These are phyloP conservation scores for Rhododendron molle DNA, from an alignment of 148 eudicot genomes.

Conservation along the genomic window DNA sequence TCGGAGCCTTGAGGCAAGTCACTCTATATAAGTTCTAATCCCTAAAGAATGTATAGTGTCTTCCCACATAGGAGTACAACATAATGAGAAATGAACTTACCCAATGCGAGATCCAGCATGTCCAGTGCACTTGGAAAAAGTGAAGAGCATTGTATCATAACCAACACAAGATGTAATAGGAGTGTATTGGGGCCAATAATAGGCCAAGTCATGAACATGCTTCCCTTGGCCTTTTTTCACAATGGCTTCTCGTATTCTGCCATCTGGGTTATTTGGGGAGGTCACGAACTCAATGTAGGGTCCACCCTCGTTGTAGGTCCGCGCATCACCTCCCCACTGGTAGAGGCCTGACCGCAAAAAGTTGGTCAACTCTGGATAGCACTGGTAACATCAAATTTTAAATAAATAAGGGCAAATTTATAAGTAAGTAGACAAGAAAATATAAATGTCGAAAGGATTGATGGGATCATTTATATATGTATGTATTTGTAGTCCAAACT, in stretches of 20 bases:
- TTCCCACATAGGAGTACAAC: no score
- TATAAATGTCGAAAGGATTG: no score
- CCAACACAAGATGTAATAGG: slow-evolving; percentile 47
- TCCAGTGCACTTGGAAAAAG: slow-evolving; percentile 75
- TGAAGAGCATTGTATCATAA: slow-evolving; percentile 67
- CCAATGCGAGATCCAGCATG: slow-evolving; percentile 90
- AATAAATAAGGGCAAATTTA: no score
- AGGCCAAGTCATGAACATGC: slow-evolving; percentile 21
- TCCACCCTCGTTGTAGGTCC: slow-evolving; percentile 27
- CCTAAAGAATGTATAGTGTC: no score
- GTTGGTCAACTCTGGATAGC: slow-evolving; percentile 45
- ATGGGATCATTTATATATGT: no score
- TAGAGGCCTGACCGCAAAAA: slow-evolving; percentile 35
- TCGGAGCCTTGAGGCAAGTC: no score
- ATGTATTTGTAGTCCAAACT: no score
- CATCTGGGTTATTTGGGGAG: slow-evolving; percentile 79
- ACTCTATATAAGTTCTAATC: no score
- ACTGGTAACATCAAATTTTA: slow-evolving; percentile 24
- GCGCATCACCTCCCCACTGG: slow-evolving; percentile 64
- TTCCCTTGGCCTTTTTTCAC: slow-evolving; percentile 41
- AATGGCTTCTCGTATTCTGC: slow-evolving; percentile 33
- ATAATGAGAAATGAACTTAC: slow-evolving; percentile 19
- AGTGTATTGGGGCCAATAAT: slow-evolving; percentile 73
- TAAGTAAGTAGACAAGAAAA: no score
- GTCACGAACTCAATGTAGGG: slow-evolving; percentile 69